phyloP scores from a whole-genome alignment of 148 eudicot species.

The Rhododendron williamsianum region DNA sequence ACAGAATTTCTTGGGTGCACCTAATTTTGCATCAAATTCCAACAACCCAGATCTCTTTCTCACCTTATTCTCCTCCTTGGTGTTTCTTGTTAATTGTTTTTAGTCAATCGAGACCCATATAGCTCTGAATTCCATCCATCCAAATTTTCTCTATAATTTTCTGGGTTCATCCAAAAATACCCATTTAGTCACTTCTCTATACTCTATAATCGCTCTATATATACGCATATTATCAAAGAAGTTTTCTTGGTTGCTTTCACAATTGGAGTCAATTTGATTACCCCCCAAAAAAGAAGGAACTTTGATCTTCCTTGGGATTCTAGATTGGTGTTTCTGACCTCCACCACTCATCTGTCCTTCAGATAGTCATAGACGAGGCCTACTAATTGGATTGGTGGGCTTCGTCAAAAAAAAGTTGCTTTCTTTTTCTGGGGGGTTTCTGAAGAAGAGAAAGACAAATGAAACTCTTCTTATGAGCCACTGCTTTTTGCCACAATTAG shows the following conservation, averaged over 20 bases:
- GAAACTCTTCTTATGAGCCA: conserved; percentile 13
- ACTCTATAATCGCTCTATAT: neutral
- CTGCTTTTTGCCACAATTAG: conserved; percentile 21
- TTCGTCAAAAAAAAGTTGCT: conserved; percentile 31
- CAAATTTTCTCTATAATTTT: neutral
- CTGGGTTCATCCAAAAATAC: neutral
- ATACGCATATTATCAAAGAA: neutral
- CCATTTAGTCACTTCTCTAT: neutral
- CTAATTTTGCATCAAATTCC: conserved; percentile 29
- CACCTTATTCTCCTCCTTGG: conserved; percentile 15
- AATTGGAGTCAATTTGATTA: conserved; percentile 12
- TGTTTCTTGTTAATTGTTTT: conserved; percentile 14
- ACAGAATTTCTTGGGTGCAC: conserved; percentile 29
- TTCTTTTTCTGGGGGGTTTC: conserved; percentile 2
- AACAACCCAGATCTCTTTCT: conserved; percentile 31
- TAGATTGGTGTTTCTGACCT: conserved; percentile 18
- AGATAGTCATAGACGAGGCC: conserved; percentile 38
- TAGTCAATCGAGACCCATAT: neutral
- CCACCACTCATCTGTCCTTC: conserved; percentile 22
- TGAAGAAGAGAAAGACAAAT: conserved; percentile 19
- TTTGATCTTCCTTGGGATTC: conserved; percentile 11
- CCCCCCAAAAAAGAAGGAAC: neutral
- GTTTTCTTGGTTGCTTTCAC: neutral
- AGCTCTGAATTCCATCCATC: conserved; percentile 12
- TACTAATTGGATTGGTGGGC: conserved; percentile 50